These are phyloP conservation scores for Vaccinium corymbosum DNA, from an alignment of 148 eudicot species.

Conservation along the genomic window DNA sequence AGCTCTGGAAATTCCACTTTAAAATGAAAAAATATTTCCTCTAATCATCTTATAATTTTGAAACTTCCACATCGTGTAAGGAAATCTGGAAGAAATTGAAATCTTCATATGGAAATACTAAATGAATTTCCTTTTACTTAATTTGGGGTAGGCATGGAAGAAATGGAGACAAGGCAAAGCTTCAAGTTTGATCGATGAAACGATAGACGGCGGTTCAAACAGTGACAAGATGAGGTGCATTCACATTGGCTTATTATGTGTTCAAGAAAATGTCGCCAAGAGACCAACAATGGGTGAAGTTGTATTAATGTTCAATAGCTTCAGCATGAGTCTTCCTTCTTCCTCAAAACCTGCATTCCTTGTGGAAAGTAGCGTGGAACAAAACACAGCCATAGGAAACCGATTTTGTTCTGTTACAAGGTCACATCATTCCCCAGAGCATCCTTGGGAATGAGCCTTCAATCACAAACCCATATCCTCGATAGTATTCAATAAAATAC, in stretches of 20 bases:
- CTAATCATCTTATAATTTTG: too few species aligned
- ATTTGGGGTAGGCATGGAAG: constrained; percentile 21
- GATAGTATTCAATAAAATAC: not conserved
- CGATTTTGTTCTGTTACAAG: not conserved
- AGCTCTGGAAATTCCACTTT: not conserved
- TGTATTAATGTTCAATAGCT: constrained; percentile 29
- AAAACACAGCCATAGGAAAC: not conserved
- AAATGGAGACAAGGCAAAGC: constrained; percentile 12
- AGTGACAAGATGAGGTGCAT: constrained; percentile 11
- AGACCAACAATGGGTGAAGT: constrained; percentile 40
- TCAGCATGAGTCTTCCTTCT: constrained; percentile 17
- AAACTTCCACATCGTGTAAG: not conserved
- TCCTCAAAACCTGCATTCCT: constrained; percentile 35
- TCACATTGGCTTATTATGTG: constrained; percentile 33
- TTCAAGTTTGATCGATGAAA: not conserved
- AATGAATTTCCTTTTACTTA: not conserved
- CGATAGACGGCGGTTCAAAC: not conserved
- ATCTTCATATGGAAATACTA: not conserved
- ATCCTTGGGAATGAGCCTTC: constrained; percentile 20
- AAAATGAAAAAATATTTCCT: not conserved
- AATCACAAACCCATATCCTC: constrained; percentile 12
- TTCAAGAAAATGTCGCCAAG: constrained; percentile 27
- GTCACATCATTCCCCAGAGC: not conserved
- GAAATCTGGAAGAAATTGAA: not conserved
- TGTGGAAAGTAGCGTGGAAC: not conserved